Evolutionary conservation across 2,329 filamentous ascomycete genomes (phyloP), one percentile per base, ranked within the genome.

Genomic region (Rugonectria rugulosa): DNA sequence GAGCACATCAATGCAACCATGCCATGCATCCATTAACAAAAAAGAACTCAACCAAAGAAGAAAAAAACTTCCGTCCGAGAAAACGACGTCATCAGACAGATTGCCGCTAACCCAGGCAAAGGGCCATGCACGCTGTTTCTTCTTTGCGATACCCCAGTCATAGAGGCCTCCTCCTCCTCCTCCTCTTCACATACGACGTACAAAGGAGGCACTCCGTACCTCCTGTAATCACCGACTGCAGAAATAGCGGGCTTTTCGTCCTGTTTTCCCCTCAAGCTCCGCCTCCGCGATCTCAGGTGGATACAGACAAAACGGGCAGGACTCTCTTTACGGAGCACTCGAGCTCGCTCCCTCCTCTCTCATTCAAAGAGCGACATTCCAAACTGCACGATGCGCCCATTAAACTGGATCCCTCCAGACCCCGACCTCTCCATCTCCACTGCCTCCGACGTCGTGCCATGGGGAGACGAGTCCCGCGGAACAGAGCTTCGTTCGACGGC

Each of bases 401-500:
- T 57, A 42, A 68, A 61, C n/a, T 61, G 57, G 15, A 65, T 60
- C 10, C 62, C 62, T 15, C 62, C 63, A 11, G 65, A 67, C 36
- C 65, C 62, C 5, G 62, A 68, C 44, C 63, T 61, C 19, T 57
- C 53, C 65, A 68, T 65, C 36, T 63, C 60, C 32, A 43, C 51
- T 4, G 53, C 48, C 9, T 61, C 62, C 10, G 56, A 8, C 10
- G 37, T 24, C 2, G 20, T 15, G 24, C 21, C 21, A 24, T 40
- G 48, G 4, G 19, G 36, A 23, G 17, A 23, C 49, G 15, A 61
- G 34, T 59, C 50, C 24, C 48, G 21, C 17, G 20, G 46, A 46
- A 12, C 8, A 20, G 47, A 42, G 46, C 34, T 40, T 12, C 44
- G 50, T 34, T 59, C 53, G 4, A 37, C 19, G n/a, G n/a, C n/a